Conservation (phyloP, 192 early-diverging fungal genomes). For the Coemansia sp. region DNA sequence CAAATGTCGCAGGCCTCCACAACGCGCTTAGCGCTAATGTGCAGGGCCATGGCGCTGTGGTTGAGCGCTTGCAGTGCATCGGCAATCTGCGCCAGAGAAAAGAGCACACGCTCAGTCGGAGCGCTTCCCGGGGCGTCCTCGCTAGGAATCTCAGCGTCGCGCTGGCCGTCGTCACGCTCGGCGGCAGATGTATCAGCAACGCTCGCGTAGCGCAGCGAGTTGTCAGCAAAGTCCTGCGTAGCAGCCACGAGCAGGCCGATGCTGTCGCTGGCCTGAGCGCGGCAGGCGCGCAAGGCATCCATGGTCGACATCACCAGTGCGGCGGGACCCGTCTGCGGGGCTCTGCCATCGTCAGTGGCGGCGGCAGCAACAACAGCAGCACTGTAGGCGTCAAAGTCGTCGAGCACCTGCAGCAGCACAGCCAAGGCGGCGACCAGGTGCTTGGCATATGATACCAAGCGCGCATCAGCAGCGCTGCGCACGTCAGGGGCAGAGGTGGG, state of each 20-base stretch:
- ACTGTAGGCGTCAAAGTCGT: conserved; percentile 55
- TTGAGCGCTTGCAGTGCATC: conserved; percentile 52
- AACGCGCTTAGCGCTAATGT: conserved; percentile 57
- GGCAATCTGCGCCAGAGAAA: conserved; percentile 26
- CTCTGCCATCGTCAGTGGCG: conserved; percentile 28
- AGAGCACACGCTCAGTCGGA: conserved; percentile 29
- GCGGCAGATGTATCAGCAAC: neutral
- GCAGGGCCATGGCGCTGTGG: conserved; percentile 55
- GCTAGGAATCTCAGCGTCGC: conserved; percentile 37
- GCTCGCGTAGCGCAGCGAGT: conserved; percentile 19
- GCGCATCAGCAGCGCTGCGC: conserved; percentile 43
- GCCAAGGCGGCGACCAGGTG: conserved; percentile 52
- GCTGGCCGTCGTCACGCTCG: conserved; percentile 28
- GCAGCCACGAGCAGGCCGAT: conserved; percentile 51
- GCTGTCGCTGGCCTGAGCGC: conserved; percentile 44
- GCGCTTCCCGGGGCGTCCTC: conserved; percentile 14
- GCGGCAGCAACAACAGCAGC: conserved; percentile 37
- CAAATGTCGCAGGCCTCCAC: conserved; percentile 57
- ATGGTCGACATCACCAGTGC: conserved; percentile 28
- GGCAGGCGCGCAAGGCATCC: conserved; percentile 35
- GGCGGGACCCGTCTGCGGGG: conserved; percentile 37
- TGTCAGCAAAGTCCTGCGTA: conserved; percentile 54
- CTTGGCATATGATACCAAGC: conserved; percentile 54
- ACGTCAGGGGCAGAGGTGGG: conserved; percentile 19
- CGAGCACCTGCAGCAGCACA: conserved; percentile 54